Evolutionary conservation across 305 asterid genomes (phyloP).

Genomic region (Solanum hybrid): DNA sequence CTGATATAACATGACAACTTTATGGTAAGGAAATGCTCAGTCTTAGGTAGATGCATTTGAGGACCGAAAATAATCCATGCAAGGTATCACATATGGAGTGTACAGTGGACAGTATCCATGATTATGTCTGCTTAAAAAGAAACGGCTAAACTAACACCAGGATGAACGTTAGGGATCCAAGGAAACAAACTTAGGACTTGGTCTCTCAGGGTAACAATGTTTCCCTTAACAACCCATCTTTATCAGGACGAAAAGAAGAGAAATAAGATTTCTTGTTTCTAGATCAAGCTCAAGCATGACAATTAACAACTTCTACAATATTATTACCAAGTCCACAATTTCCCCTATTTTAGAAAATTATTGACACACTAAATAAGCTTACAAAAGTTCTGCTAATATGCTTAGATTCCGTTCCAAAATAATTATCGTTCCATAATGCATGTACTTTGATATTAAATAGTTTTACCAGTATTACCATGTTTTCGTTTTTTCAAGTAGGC

Average conservation of each 20-base stretch:
- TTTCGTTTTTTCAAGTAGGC: background rate
- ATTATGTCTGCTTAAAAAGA: background rate
- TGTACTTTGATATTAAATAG: background rate
- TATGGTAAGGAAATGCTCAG: background rate
- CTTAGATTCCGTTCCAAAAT: background rate
- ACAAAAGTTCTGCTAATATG: background rate
- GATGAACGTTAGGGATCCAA: background rate
- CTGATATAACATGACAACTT: slow-evolving; percentile 41
- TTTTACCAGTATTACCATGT: background rate
- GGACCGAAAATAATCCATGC: background rate
- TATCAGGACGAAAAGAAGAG: background rate
- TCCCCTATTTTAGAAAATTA: background rate
- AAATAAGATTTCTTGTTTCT: background rate
- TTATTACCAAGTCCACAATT: background rate
- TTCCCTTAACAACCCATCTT: background rate
- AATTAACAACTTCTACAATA: background rate
- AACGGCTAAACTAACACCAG: background rate
- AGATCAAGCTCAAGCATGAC: background rate
- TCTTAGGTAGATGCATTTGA: background rate
- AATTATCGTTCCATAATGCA: background rate
- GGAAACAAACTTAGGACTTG: background rate
- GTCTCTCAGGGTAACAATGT: background rate
- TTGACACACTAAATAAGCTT: background rate
- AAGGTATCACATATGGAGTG: background rate
- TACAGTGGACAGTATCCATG: background rate